Base-by-base conservation (phyloP, 148 eudicot genomes). In the Tetragonia tetragonoides region DNA sequence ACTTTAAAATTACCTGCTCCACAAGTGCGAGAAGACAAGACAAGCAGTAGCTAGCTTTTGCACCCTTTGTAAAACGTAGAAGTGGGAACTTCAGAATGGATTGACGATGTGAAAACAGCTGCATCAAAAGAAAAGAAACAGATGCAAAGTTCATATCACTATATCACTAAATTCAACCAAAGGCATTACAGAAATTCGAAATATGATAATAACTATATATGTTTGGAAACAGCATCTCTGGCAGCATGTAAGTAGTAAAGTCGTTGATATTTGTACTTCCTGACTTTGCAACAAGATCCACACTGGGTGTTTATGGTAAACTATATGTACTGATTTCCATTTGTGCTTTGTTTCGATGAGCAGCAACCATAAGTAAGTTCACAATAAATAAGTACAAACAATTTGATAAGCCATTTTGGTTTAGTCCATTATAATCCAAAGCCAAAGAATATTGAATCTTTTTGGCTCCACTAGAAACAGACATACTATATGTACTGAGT, bases 21-120 rank as follows among this genome's bases (percentile, higher is more conserved):
- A 96, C 91, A 69, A 96, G 92, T 16, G 99, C 88, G 74, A 91
- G 81, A 20, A 96, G 89, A 86, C 98, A 93, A 68, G 92, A 91
- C 85, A 96, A 81, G 87, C 97, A 96, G 84, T 96, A 96, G 81
- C 83, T 89, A 77, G 84, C 79, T 83, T 82, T 93, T 76, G 86
- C 88, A 70, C 82, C 91, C 86, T 87, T 93, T n/a, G 83, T 57
- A 75, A 85, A 75, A 65, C 85, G 84, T 61, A 88, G 17, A 37
- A 83, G 86, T 86, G 91, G 86, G 41, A 93, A 72, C 82, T 96
- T 93, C 65, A 96, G 81, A 21, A 90, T 82, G 24, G 93, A 82
- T 44, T 83, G 87, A 16, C 91, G 92, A 34, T 81, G 88, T 40
- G 89, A 81, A 87, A 89, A 91, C 77, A 93, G 77, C 99, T 93